Evolutionary conservation across 2,329 filamentous ascomycete genomes (phyloP), one percentile per base, ranked within the genome.

Genomic region (Zalaria obscura): DNA sequence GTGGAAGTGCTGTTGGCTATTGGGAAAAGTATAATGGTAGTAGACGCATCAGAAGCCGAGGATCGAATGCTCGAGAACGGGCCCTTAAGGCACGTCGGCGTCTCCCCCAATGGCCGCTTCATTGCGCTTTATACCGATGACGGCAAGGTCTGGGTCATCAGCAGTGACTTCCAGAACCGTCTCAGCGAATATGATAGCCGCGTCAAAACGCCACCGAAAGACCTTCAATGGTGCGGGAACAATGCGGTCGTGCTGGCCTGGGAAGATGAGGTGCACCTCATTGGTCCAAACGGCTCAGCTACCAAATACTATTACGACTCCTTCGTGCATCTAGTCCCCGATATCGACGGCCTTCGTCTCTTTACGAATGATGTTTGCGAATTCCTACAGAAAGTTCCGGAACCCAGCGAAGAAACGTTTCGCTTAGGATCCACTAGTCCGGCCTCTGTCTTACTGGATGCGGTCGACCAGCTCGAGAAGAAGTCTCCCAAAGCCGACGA

Each of bases 401-500:
- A 70, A 64, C 58, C 44, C 5, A 54, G 50, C 1, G 81, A 93
- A 43, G 83, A 93, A 43, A 86, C 94, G 3, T 96, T 96, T 60
- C 78, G 84, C 10, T 75, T 91, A 39, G 85, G 86, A 1, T 91
- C 89, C 3, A 85, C 86, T 42, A 89, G 87, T 0, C 78, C 91
- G 3, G 85, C 89, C 3, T 89, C 89, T 0, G 85, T 96, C n/a
- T 68, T 98, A 2, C 70, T 98, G 0, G 91, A 98, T 59, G 91
- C 91, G 0, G 82, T 93, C 2, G 83, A 87, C 41, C 82, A 95
- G 53, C 70, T 98, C 3, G 89, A 96, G 52, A 78, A 84, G 47
- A 87, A 94, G 56, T 96, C 89, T 0, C 89, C 91, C 2, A 96
- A 95, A 61, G 91, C 91, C 5, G 91, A 98, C 54, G 91, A 98